Percentiles rank a stretch among this genome's conserved stretches.
These are phyloP conservation scores for Gaillardinia entomophila DNA, from an alignment of 805 yeast species.

Conservation along the genomic window DNA sequence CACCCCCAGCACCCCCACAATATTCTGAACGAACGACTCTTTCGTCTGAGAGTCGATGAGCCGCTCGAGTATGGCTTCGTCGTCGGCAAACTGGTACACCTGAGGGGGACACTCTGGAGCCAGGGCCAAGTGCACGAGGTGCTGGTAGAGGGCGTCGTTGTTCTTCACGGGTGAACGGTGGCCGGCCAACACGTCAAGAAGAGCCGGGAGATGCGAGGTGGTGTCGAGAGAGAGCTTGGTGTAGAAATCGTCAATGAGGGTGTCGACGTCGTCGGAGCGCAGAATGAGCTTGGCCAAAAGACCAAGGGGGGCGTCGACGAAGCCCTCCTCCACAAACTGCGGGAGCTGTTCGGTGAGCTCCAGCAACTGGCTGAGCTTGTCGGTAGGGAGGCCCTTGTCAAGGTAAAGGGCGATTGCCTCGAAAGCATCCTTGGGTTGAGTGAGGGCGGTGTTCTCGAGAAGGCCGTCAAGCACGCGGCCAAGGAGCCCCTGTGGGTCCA, in stretches of 20 bases:
- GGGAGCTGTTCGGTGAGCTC: slow-evolving; percentile 8
- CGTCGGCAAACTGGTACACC: slow-evolving; percentile 9
- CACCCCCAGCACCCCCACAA: no score
- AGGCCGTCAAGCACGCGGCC: slow-evolving; percentile 1
- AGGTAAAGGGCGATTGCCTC: slow-evolving; percentile 3
- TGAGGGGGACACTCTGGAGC: neutral
- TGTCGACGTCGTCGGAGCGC: slow-evolving; percentile 27
- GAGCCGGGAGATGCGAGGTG: no score
- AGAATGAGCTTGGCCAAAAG: slow-evolving; percentile 16
- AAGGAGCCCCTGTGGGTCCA: neutral
- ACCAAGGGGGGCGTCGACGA: slow-evolving; percentile 17
- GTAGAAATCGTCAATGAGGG: neutral
- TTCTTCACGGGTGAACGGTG: no score
- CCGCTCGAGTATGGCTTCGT: slow-evolving; percentile 11
- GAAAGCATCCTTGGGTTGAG: slow-evolving; percentile 5
- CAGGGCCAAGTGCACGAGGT: neutral
- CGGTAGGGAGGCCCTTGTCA: slow-evolving; percentile 2
- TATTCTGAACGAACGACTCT: neutral
- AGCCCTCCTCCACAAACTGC: slow-evolving; percentile 18
- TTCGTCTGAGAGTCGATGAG: slow-evolving; percentile 5
- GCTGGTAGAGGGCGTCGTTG: no score
- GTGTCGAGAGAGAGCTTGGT: no score
- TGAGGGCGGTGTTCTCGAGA: slow-evolving; percentile 1
- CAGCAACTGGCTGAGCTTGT: neutral
- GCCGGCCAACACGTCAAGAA: neutral